phyloP scores from a whole-genome alignment of 371 early-diverging fungal species.

The Mortierella sp. region DNA sequence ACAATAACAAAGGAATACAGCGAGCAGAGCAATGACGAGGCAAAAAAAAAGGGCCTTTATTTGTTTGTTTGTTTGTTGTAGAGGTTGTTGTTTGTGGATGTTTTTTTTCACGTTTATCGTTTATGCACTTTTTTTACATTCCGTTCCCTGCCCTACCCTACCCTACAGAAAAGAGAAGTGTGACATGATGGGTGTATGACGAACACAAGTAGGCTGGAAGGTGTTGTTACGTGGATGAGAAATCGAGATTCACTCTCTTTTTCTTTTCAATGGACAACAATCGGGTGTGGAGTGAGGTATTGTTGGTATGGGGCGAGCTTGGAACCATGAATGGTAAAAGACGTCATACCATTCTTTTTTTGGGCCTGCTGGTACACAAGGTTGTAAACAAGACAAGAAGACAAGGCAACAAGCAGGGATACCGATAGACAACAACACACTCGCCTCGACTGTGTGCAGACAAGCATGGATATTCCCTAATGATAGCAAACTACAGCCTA shows the following conservation, averaged over 20 bases:
- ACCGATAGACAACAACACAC: neutral
- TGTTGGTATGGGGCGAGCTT: neutral
- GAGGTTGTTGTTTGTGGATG: conserved; percentile 1
- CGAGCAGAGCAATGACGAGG: neutral
- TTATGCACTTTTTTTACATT: conserved; percentile 5
- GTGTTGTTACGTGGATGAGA: neutral
- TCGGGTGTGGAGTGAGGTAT: neutral
- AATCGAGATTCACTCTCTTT: neutral
- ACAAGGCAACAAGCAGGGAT: neutral
- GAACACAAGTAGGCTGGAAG: neutral
- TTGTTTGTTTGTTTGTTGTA: neutral
- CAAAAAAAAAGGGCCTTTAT: neutral
- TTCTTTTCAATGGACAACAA: neutral
- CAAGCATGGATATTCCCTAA: neutral
- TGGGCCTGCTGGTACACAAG: conserved; percentile 13
- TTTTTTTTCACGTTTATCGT: neutral
- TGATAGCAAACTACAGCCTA: neutral
- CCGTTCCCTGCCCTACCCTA: neutral
- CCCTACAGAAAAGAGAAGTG: neutral
- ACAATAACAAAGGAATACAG: neutral
- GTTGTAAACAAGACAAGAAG: conserved; percentile 1
- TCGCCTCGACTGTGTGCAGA: neutral
- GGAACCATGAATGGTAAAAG: conserved; percentile 12
- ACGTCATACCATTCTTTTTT: conserved; percentile 24
- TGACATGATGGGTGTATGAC: neutral